Conservation (phyloP, 306 rosid species). For the Prunus mongolica region DNA sequence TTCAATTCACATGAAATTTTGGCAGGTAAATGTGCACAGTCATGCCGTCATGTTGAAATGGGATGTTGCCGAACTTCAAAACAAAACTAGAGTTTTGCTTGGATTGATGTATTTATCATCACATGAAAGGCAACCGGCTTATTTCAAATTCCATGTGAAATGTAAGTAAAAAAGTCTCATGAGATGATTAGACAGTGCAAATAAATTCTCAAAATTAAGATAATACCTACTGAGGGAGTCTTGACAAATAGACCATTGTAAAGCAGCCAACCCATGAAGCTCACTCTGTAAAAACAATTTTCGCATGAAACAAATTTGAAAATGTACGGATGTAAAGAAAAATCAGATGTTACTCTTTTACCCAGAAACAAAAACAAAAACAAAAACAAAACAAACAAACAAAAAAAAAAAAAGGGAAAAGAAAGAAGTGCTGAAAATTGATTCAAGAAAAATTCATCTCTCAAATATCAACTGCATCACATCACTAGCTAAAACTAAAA, state of each 20-base stretch:
- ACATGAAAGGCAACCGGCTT: neutral
- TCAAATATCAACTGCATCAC: neutral
- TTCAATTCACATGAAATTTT: neutral
- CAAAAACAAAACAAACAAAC: neutral
- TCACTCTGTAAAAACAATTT: constrained; percentile 57
- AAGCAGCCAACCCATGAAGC: constrained; percentile 89
- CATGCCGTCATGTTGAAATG: too few relatives aligned
- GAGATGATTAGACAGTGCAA: neutral
- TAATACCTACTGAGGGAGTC: constrained; percentile 77
- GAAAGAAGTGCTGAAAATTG: neutral
- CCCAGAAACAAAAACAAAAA: neutral
- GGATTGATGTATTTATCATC: too few relatives aligned
- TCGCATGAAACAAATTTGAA: neutral
- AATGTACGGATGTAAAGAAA: neutral
- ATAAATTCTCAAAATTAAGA: neutral
- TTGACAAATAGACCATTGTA: constrained; percentile 90
- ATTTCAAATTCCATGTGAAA: constrained; percentile 2
- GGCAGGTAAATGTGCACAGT: too few relatives aligned
- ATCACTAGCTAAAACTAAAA: too few relatives aligned
- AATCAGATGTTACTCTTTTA: neutral
- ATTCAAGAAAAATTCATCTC: neutral
- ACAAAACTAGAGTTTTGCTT: too few relatives aligned
- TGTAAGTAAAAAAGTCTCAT: neutral
- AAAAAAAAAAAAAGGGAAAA: neutral
- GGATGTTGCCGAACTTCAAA: too few relatives aligned